phyloP scores from a whole-genome alignment of 106 monocot species.

The Dendrobium officinale region DNA sequence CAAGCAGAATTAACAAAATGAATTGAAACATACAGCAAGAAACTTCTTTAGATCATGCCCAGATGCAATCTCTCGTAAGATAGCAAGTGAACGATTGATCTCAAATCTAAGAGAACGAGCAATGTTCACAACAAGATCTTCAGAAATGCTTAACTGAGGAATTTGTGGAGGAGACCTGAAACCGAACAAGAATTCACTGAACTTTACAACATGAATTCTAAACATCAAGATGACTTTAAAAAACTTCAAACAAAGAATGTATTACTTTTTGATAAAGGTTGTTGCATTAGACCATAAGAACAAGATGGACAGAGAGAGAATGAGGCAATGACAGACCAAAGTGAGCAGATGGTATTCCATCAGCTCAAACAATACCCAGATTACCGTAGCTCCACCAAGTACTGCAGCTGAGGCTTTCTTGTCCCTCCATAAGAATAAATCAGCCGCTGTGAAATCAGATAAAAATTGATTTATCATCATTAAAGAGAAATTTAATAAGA shows the following conservation, averaged over 20 bases:
- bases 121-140: conserved; percentile 25
- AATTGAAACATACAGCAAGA: conserved; percentile 32
- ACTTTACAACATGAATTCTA: neutral
- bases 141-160: conserved; percentile 38
- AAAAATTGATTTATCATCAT: neutral
- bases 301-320: conserved; percentile 28
- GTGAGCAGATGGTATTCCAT: conserved; percentile 57
- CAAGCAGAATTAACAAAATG: neutral
- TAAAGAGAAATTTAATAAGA: neutral
- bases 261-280: conserved; percentile 59
- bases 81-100: conserved; percentile 24
- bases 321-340: conserved; percentile 43
- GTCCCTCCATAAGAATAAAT: conserved; percentile 62
- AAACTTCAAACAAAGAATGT: neutral
- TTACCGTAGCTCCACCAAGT: conserved; percentile 36
- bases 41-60: conserved; percentile 43
- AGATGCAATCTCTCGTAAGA: conserved; percentile 34
- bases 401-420: conserved; percentile 56
- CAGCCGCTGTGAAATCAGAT: conserved; percentile 41
- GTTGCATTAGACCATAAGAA: conserved; percentile 60
- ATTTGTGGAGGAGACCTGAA: conserved; percentile 38
- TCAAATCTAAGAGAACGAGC: conserved; percentile 6
- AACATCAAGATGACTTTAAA: neutral
- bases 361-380: conserved; percentile 13
- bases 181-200: neutral